These are phyloP conservation scores for Pseudogymnoascus sp. DNA, from an alignment of 2,329 filamentous ascomycete species.

Conservation along the genomic window DNA sequence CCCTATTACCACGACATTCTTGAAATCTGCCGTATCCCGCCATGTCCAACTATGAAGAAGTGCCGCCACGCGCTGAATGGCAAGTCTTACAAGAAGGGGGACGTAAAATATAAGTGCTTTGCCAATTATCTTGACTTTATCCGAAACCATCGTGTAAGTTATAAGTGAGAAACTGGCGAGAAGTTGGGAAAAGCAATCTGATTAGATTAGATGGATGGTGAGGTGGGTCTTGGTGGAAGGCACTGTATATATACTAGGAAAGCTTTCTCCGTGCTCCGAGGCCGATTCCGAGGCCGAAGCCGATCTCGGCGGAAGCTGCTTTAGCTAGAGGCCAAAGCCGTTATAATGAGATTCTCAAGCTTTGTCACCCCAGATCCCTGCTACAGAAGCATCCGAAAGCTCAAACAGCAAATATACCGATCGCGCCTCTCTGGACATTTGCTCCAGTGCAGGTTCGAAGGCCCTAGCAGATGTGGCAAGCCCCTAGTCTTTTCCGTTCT, in stretches of 20 bases:
- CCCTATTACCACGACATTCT: constrained; percentile 35
- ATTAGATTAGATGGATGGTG: neutral
- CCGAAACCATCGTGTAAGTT: neutral
- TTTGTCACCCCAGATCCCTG: no score
- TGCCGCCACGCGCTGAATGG: neutral
- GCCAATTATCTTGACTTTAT: neutral
- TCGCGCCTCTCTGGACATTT: no score
- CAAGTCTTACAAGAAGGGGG: constrained; percentile 1
- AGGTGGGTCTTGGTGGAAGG: neutral
- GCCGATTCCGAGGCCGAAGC: neutral
- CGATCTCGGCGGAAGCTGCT: neutral
- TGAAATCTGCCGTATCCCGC: constrained; percentile 10
- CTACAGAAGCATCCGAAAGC: no score
- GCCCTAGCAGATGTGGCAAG: no score
- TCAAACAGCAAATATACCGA: no score
- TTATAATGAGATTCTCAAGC: no score
- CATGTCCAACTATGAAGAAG: constrained; percentile 4
- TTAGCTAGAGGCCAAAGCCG: no score
- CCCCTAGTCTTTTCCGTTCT: no score
- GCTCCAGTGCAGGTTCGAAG: no score
- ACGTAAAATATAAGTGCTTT: neutral
- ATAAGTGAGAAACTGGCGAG: no score
- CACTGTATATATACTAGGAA: neutral
- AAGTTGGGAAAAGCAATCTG: neutral
- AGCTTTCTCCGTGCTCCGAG: neutral